Percentiles rank a stretch among this genome's conserved stretches.
Conservation (phyloP, 352 stramenopile genomes). For the Pythium biforme region DNA sequence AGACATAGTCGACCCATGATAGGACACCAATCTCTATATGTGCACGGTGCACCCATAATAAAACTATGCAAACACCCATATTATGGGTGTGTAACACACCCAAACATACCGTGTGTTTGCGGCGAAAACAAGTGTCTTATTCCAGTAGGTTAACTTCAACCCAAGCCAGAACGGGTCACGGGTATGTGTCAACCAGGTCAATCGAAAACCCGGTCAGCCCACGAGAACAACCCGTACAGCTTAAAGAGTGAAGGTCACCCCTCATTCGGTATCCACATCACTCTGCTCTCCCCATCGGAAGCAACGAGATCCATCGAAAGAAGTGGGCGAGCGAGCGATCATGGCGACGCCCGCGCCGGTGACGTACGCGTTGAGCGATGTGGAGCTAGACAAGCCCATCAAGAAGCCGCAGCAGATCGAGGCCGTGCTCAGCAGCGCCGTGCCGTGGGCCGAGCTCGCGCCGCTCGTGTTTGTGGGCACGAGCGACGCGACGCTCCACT, state of each 20-base stretch:
- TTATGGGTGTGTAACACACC: too few relatives aligned
- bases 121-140: too few relatives aligned
- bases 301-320: conserved; percentile 13
- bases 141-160: too few relatives aligned
- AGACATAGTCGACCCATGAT: too few relatives aligned
- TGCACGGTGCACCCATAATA: too few relatives aligned
- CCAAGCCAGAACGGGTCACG: too few relatives aligned
- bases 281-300: not conserved
- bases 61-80: too few relatives aligned
- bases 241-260: conserved; percentile 16
- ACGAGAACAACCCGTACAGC: too few relatives aligned
- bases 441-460: conserved; percentile 36
- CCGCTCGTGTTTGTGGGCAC: conserved; percentile 58
- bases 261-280: conserved; percentile 13
- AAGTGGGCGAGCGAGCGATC: not conserved
- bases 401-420: conserved; percentile 60
- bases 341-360: conserved; percentile 24
- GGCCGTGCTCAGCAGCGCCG: conserved; percentile 40
- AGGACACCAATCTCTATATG: too few relatives aligned
- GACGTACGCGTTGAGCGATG: conserved; percentile 36
- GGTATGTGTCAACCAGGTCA: too few relatives aligned
- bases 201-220: too few relatives aligned
- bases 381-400: conserved; percentile 53
- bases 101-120: too few relatives aligned
- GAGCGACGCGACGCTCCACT: conserved; percentile 58